Evolutionary conservation across 345 rosid species (phyloP), one percentile per base, ranked within the genome.

Genomic region (Salix caprea): DNA sequence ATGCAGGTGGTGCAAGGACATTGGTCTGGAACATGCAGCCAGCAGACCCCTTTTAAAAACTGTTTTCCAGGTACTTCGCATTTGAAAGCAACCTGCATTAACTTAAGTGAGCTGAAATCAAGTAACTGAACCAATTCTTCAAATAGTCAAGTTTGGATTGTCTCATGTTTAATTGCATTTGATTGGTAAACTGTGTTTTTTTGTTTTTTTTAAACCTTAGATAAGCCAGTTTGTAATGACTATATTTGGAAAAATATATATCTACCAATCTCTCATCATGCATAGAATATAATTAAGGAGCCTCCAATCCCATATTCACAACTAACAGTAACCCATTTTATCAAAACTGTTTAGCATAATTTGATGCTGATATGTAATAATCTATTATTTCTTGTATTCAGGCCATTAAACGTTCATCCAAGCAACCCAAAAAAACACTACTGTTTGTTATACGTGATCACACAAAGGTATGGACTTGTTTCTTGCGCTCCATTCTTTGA

Each of bases 1-100:
- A 48, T 82, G 26, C 77, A 92, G 94, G 92, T 92, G 97, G 97
- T 92, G 94, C 86, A 93, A 82, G 69, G 85, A 82, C 72, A 79
- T 82, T 76, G 85, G 85, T 40, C 69, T 82, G 23, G 85, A 82
- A 61, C 80, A 82, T 71, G 85, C 85, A 64, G 82, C 85, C 60
- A 82, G 79, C 71, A 82, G 79, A 73, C 82, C 85, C 40, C 85
- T 82, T 74, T 58, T 82, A 15, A 82, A 82, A 66, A 79, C 82
- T 13, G 82, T 82, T 62, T 82, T 82, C 56, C 80, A 79, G 82
- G 85, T 82, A 65, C 68, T 44, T 36, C 37, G 2, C 42, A 39
- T 39, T 39, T 40, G 44, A 40, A 40, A 40, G 44, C 44, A 40
- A 40, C 12, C 12, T 40, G 44, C 44, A 40, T 40, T 10, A 10